A percentile compares a stretch with the other conserved stretches of the same genome.
Evolutionary conservation across 2,329 filamentous ascomycete genomes (phyloP).

Genomic region (Hirsutella rhossiliensis): DNA sequence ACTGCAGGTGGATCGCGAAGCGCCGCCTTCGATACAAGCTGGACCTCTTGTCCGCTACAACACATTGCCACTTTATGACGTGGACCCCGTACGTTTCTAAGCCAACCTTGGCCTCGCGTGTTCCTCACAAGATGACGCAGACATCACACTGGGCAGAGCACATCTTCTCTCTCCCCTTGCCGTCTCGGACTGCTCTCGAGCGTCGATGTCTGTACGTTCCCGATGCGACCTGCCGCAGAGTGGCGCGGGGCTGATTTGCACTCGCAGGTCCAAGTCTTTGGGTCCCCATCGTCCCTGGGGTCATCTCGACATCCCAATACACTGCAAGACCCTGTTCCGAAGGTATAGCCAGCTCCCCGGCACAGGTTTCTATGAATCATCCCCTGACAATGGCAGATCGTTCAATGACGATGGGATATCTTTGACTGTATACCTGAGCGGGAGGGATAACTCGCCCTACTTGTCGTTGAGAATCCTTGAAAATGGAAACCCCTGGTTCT

Average conservation of each 20-base stretch:
- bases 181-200: conserved; percentile 36
- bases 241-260: neutral
- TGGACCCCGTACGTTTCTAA: conserved; percentile 11
- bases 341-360: conserved; percentile 23
- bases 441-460: conserved; percentile 29
- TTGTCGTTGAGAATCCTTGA: conserved; percentile 33
- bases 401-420: conserved; percentile 45
- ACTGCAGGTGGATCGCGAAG: neutral
- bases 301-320: conserved; percentile 29
- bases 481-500: conserved; percentile 29
- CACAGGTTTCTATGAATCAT: too few relatives aligned
- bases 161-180: conserved; percentile 43
- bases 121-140: conserved; percentile 18
- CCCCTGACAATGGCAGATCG: conserved; percentile 22
- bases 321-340: conserved; percentile 41
- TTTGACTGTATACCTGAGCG: conserved; percentile 38
- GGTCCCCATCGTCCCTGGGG: conserved; percentile 32
- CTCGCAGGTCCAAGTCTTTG: conserved; percentile 30
- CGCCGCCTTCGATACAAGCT: conserved; percentile 20
- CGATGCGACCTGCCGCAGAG: neutral
- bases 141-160: conserved; percentile 47
- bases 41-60: conserved; percentile 22
- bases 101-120: neutral
- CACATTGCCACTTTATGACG: conserved; percentile 9
- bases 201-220: conserved; percentile 14